These are phyloP conservation scores for Gymnopilus dilepis DNA, from an alignment of 768 basidiomycete species.

Conservation along the genomic window DNA sequence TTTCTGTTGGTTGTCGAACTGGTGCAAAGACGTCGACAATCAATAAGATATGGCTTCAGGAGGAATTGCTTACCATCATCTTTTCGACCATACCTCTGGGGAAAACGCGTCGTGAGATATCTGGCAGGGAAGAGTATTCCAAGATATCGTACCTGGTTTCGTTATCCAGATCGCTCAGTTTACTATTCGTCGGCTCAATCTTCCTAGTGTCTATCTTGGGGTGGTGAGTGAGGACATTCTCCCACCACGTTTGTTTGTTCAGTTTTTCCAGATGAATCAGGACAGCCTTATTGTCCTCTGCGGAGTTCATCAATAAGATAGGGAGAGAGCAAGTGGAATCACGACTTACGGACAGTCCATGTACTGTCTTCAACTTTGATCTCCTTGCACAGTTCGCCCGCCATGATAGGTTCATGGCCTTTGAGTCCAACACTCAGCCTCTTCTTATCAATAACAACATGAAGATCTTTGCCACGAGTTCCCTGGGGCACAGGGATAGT, in stretches of 20 bases:
- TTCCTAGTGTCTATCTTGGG: constrained; percentile 97
- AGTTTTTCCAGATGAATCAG: constrained; percentile 85
- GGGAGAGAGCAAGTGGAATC: neutral
- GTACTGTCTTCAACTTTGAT: constrained; percentile 97
- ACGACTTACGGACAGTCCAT: constrained; percentile 84
- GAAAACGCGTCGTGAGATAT: constrained; percentile 3
- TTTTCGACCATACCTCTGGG: constrained; percentile 96
- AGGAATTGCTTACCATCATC: constrained; percentile 83
- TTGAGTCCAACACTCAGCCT: constrained; percentile 85
- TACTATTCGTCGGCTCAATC: constrained; percentile 94
- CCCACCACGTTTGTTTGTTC: constrained; percentile 95
- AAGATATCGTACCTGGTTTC: constrained; percentile 74
- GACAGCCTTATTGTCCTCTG: constrained; percentile 80
- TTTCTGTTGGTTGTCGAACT: constrained; percentile 85
- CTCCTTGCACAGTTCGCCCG: constrained; percentile 91
- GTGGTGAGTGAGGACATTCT: constrained; percentile 92
- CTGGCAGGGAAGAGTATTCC: neutral
- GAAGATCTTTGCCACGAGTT: constrained; percentile 79
- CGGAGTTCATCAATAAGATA: neutral
- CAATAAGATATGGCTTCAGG: constrained; percentile 10
- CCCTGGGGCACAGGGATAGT: constrained; percentile 85
- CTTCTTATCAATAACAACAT: constrained; percentile 78
- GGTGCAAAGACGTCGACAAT: constrained; percentile 1
- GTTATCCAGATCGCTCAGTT: constrained; percentile 93
- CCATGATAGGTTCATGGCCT: constrained; percentile 81